Percentiles rank a stretch among this genome's conserved stretches.
phyloP scores from a whole-genome alignment of 2,329 filamentous ascomycete species.

The Cordyceps cateniannulata region DNA sequence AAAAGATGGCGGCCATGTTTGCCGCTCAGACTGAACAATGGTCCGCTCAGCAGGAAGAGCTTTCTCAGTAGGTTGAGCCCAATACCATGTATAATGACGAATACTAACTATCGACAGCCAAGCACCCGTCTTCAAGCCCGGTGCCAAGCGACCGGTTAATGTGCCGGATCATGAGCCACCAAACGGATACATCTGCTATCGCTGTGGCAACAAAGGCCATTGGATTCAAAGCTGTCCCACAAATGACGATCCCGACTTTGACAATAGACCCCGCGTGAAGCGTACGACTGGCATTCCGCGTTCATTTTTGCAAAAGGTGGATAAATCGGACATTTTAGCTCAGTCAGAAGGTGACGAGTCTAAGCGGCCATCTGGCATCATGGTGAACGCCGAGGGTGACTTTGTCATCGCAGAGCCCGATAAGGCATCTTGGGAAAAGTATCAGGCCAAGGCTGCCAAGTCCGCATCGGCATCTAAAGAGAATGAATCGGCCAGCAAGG shows the following conservation, averaged over 20 bases:
- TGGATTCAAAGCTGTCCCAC: constrained; percentile 98
- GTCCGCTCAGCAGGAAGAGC: constrained; percentile 87
- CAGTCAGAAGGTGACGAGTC: constrained; percentile 74
- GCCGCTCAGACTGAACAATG: constrained; percentile 85
- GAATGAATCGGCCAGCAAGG: constrained; percentile 72
- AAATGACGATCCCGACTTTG: constrained; percentile 96
- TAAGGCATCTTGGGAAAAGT: constrained; percentile 93
- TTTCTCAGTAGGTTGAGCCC: constrained; percentile 61
- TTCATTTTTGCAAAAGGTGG: constrained; percentile 91
- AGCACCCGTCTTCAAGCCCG: constrained; percentile 54
- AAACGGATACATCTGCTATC: constrained; percentile 90
- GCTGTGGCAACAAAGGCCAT: constrained; percentile 95
- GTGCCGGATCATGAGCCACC: constrained; percentile 92
- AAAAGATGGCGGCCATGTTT: constrained; percentile 89
- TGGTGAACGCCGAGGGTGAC: constrained; percentile 96
- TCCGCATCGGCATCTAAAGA: constrained; percentile 78
- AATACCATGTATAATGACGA: neutral
- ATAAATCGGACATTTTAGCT: constrained; percentile 73
- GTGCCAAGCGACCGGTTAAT: constrained; percentile 60
- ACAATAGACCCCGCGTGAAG: constrained; percentile 88
- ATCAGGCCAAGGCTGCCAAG: constrained; percentile 81
- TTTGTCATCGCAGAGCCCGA: constrained; percentile 96
- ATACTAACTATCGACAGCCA: constrained; percentile 42
- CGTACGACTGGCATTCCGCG: constrained; percentile 94
- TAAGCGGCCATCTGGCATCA: constrained; percentile 81